A percentile compares a stretch with the other conserved stretches of the same genome.
phyloP scores from a whole-genome alignment of 2,329 filamentous ascomycete genomes.

The Trichoderma sp. region DNA sequence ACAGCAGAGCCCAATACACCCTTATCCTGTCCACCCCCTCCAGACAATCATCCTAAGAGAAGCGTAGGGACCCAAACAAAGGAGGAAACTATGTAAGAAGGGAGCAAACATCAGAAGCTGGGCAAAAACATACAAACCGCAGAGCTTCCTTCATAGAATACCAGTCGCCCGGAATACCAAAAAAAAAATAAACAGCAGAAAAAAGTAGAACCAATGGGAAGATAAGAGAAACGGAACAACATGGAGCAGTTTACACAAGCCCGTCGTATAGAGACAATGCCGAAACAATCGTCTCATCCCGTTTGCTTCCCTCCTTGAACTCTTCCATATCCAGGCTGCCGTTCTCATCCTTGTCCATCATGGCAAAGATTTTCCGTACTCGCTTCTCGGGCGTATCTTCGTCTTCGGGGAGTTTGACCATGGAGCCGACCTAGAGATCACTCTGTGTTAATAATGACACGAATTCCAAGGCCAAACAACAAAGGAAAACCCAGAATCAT shows the following conservation, averaged over 20 bases:
- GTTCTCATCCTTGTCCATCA: conserved; percentile 99
- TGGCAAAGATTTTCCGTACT: conserved; percentile 95
- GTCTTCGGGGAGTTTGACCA: conserved; percentile 98
- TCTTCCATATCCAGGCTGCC: conserved; percentile 95
- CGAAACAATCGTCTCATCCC: conserved; percentile 97
- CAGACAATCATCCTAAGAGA: background rate
- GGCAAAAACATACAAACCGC: conserved; percentile 12
- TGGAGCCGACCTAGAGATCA: conserved; percentile 77
- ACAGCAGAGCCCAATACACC: conserved; percentile 3
- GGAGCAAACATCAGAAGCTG: background rate
- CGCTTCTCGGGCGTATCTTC: conserved; percentile 99
- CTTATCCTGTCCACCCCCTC: conserved; percentile 12
- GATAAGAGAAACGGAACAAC: background rate
- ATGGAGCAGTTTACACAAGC: conserved; percentile 62
- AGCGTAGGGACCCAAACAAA: background rate
- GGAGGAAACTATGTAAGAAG: conserved; percentile 9
- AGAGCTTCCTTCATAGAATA: conserved; percentile 18
- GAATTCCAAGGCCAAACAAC: background rate
- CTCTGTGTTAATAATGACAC: background rate
- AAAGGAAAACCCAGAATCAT: background rate
- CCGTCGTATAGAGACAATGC: conserved; percentile 95
- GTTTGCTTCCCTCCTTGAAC: conserved; percentile 99
- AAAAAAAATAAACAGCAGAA: conserved; percentile 5
- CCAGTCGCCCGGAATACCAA: conserved; percentile 13
- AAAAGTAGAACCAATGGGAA: conserved; percentile 16